Evolutionary conservation across 768 basidiomycete species (phyloP), one percentile per base, ranked within the genome.

Genomic region (Hydnomerulius pinastri): DNA sequence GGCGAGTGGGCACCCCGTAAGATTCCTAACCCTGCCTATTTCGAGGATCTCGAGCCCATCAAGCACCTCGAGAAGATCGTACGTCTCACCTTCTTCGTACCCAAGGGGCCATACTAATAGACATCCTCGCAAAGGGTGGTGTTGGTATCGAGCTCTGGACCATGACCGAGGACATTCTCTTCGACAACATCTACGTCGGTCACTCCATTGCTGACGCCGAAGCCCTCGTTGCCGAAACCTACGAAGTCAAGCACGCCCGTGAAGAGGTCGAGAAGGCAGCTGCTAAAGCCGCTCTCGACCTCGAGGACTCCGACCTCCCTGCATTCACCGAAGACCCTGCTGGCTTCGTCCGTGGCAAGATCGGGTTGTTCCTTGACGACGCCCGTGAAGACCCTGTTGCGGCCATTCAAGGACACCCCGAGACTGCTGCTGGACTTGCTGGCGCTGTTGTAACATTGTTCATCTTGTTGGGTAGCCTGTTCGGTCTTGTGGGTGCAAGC

Each of bases 81-180:
- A 55, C 54, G 86, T 72, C n/a, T n/a, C n/a, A n/a, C n/a, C n/a
- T n/a, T n/a, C n/a, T n/a, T n/a, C 12, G 11, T 9, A 48, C 42
- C 51, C n/a, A 1, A n/a, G n/a, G n/a, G n/a, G n/a, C n/a, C n/a
- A n/a, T n/a, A n/a, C n/a, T n/a, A n/a, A n/a, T n/a, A n/a, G n/a
- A n/a, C n/a, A n/a, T n/a, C n/a, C n/a, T n/a, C 41, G 18, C 48
- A 13, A 51, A 90, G 87, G 90, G 92, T 59, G 94, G 93, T 73
- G 82, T 97, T 54, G 95, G 95, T 64, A 95, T 98, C 58, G 97
- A 99, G 73, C 85, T 98, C 61, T 99, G 97, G 97, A 96, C 96
- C 39, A 99, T 98, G 97, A 96, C 95, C 36, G 90, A 90, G 71
- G 87, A 91, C 65, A 94, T 94, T 60, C 79, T 94, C 59, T 95